A percentile compares a stretch with the other conserved stretches of the same genome.
Conservation (phyloP, 1,284 basidiomycete genomes). For the Paramarasmius palmivorus region DNA sequence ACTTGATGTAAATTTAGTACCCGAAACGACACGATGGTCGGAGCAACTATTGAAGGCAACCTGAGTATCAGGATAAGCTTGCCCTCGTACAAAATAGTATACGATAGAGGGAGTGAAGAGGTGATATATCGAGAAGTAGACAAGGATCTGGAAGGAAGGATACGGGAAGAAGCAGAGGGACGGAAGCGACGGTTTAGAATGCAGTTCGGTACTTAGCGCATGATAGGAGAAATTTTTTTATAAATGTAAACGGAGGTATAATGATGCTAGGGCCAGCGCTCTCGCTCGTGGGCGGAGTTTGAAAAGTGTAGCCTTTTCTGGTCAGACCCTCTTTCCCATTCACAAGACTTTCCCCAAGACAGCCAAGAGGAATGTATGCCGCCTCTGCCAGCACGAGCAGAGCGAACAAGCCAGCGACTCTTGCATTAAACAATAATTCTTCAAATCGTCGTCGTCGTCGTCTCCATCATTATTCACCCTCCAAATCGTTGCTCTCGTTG, state of each 20-base stretch:
- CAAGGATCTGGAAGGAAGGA: slow-evolving; percentile 30
- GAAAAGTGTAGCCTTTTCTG: too few relatives aligned
- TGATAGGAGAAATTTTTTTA: background rate
- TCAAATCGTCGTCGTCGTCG: background rate
- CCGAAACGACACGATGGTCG: slow-evolving; percentile 19
- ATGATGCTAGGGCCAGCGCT: too few relatives aligned
- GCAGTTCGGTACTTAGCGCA: background rate
- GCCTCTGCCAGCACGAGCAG: slow-evolving; percentile 15
- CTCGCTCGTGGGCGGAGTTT: too few relatives aligned
- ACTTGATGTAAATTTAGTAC: slow-evolving; percentile 33
- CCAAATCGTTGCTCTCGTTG: slow-evolving; percentile 37
- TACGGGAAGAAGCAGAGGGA: slow-evolving; percentile 3
- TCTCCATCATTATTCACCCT: background rate
- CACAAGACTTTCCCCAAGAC: background rate
- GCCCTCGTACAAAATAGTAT: slow-evolving; percentile 74
- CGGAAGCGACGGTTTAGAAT: slow-evolving; percentile 1
- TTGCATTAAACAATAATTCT: too few relatives aligned
- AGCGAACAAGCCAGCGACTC: slow-evolving; percentile 16
- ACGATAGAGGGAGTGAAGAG: slow-evolving; percentile 66
- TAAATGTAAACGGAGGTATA: too few relatives aligned
- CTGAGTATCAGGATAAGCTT: slow-evolving; percentile 65
- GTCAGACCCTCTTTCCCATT: too few relatives aligned
- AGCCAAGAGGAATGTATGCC: slow-evolving; percentile 5
- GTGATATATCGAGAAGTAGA: slow-evolving; percentile 49
- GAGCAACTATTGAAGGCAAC: slow-evolving; percentile 30